These are phyloP conservation scores for Pythium rhizo-oryzae DNA, from an alignment of 352 stramenopile species.

Conservation along the genomic window DNA sequence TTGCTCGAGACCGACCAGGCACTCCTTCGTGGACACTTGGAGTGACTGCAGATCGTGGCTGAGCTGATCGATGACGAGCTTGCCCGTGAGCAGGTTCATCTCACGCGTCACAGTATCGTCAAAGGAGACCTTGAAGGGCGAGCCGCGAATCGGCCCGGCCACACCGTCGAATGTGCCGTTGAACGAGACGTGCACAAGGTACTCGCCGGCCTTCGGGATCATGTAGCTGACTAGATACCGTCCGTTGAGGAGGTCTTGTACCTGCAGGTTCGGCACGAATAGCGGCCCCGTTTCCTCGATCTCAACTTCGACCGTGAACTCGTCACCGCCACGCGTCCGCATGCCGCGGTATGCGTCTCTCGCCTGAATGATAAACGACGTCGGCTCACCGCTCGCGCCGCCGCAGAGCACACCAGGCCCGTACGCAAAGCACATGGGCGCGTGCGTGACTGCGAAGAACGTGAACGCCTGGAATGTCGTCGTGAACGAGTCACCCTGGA, in stretches of 20 bases:
- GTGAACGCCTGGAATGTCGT: constrained; percentile 93
- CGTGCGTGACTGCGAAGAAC: constrained; percentile 94
- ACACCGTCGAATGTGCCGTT: constrained; percentile 92
- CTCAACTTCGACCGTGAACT: constrained; percentile 84
- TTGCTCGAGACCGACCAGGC: constrained; percentile 70
- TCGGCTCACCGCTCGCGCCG: constrained; percentile 72
- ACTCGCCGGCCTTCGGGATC: constrained; percentile 78
- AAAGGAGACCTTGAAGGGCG: constrained; percentile 86
- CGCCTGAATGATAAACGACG: constrained; percentile 85
- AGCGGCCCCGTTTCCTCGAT: constrained; percentile 52
- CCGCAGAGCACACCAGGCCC: constrained; percentile 90
- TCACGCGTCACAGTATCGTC: constrained; percentile 79
- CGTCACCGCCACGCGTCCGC: constrained; percentile 92
- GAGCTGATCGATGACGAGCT: constrained; percentile 75
- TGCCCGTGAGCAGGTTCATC: constrained; percentile 83
- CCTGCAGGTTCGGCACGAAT: constrained; percentile 54
- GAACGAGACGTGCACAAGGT: constrained; percentile 90
- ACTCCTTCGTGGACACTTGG: constrained; percentile 66
- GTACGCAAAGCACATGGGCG: constrained; percentile 91
- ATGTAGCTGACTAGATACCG: constrained; percentile 94
- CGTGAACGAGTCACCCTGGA: constrained; percentile 94
- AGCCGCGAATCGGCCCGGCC: constrained; percentile 88
- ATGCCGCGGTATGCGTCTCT: constrained; percentile 78
- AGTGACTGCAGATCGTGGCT: constrained; percentile 65
- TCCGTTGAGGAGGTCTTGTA: constrained; percentile 92